These are phyloP conservation scores for Teratosphaeriaceae sp. DNA, from an alignment of 2,329 filamentous ascomycete species.

Conservation along the genomic window DNA sequence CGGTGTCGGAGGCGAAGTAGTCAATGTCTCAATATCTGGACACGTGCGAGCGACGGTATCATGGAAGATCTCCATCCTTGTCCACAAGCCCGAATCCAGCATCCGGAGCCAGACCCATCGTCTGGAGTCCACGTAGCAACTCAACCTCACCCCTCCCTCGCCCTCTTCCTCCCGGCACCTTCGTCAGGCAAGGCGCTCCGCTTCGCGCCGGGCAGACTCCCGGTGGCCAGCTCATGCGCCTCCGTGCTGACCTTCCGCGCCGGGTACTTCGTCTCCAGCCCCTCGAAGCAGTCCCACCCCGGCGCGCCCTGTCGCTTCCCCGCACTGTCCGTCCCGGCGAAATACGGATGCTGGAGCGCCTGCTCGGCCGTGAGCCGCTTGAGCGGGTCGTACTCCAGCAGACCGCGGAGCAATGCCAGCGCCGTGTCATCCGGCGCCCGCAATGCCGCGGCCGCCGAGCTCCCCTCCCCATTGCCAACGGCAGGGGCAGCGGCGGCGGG, in stretches of 20 bases:
- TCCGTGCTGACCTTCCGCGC: slow-evolving; percentile 86
- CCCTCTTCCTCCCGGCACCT: slow-evolving; percentile 45
- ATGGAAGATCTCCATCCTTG: too few species aligned
- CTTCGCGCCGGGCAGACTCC: slow-evolving; percentile 85
- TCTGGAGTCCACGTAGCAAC: too few species aligned
- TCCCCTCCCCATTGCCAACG: too few species aligned
- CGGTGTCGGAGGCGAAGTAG: too few species aligned
- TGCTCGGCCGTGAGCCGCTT: slow-evolving; percentile 81
- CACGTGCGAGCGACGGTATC: too few species aligned
- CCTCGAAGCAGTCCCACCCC: slow-evolving; percentile 82
- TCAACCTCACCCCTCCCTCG: slow-evolving; percentile 44
- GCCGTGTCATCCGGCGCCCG: slow-evolving; percentile 56
- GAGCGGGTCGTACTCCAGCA: slow-evolving; percentile 89
- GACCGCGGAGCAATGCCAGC: slow-evolving; percentile 69
- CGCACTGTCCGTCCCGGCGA: slow-evolving; percentile 41
- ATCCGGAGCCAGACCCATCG: too few species aligned
- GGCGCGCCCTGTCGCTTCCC: slow-evolving; percentile 45
- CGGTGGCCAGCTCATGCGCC: slow-evolving; percentile 90
- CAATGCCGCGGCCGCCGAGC: too few species aligned
- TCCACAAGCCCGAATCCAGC: too few species aligned
- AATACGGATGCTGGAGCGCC: slow-evolving; percentile 87
- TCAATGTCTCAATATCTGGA: too few species aligned
- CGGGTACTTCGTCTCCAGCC: slow-evolving; percentile 81
- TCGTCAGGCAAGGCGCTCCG: slow-evolving; percentile 81
- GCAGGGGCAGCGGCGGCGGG: slow-evolving; percentile 26